Conservation (phyloP, 1,284 basidiomycete genomes). For the Ceratobasidium sp. region DNA sequence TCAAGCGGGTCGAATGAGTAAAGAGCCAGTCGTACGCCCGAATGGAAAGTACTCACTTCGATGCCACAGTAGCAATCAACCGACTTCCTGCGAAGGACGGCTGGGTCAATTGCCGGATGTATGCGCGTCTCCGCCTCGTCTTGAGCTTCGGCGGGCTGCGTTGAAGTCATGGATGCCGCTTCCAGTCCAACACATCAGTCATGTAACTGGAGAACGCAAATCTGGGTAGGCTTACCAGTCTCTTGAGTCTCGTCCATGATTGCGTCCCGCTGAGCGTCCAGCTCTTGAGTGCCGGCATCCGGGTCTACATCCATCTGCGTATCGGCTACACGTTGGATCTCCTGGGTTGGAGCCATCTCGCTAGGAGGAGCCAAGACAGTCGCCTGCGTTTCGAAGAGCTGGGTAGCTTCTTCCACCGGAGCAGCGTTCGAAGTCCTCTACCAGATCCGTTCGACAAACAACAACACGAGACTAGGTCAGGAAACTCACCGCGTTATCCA, state of each 20-base stretch:
- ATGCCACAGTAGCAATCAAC: constrained; percentile 24
- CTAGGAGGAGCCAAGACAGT: constrained; percentile 10
- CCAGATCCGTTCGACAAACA: neutral
- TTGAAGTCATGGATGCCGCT: neutral
- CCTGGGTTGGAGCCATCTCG: neutral
- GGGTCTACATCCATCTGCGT: constrained; percentile 24
- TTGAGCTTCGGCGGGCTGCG: neutral
- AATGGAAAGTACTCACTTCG: neutral
- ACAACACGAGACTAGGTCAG: neutral
- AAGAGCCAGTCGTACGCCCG: neutral
- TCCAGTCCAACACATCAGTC: too few relatives aligned
- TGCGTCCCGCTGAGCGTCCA: neutral
- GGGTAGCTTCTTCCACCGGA: neutral
- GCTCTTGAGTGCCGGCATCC: neutral
- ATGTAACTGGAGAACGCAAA: too few relatives aligned
- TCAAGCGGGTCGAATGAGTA: neutral
- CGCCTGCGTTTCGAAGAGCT: constrained; percentile 17
- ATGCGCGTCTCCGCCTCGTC: neutral
- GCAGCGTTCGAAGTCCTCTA: neutral
- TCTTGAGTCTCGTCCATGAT: neutral
- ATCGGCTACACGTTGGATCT: neutral
- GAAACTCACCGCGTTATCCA: constrained; percentile 9
- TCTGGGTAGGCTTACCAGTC: neutral
- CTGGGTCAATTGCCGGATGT: constrained; percentile 23
- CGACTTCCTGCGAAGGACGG: neutral